These are phyloP conservation scores for Penicillium goetzii DNA, from an alignment of 495 filamentous ascomycete genomes.

Conservation along the genomic window DNA sequence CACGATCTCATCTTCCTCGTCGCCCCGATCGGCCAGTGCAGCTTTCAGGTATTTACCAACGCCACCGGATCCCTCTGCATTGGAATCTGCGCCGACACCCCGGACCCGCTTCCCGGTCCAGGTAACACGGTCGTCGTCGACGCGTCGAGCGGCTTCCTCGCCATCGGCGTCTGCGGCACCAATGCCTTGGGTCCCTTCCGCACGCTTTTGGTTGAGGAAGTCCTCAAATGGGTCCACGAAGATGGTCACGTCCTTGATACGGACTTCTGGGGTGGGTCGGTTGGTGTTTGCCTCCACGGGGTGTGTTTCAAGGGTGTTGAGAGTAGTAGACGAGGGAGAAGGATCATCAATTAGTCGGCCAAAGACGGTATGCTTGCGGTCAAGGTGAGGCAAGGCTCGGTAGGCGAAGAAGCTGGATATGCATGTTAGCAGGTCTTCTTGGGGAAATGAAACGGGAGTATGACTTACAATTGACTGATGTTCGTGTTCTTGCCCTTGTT, in stretches of 20 bases:
- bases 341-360: constrained; percentile 78
- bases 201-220: constrained; percentile 63
- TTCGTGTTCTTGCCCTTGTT: constrained; percentile 99
- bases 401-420: constrained; percentile 78
- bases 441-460: too few relatives aligned
- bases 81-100: constrained; percentile 54
- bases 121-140: constrained; percentile 86
- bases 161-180: constrained; percentile 41
- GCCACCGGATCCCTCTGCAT: constrained; percentile 43
- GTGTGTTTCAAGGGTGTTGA: constrained; percentile 72
- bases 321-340: constrained; percentile 59
- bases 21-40: constrained; percentile 46
- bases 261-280: constrained; percentile 72
- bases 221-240: constrained; percentile 97
- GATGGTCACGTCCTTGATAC: constrained; percentile 80
- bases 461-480: constrained; percentile 75
- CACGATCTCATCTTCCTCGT: constrained; percentile 60
- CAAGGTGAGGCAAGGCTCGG: constrained; percentile 77
- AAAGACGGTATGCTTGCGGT: constrained; percentile 96
- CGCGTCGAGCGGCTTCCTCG: constrained; percentile 54
- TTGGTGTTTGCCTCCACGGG: constrained; percentile 68
- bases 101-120: constrained; percentile 89
- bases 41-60: constrained; percentile 85
- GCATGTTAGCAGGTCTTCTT: constrained; percentile 11
- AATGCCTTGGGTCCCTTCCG: constrained; percentile 50